Evolutionary conservation across 106 monocot genomes (phyloP).

Genomic region (Posidonia australis): DNA sequence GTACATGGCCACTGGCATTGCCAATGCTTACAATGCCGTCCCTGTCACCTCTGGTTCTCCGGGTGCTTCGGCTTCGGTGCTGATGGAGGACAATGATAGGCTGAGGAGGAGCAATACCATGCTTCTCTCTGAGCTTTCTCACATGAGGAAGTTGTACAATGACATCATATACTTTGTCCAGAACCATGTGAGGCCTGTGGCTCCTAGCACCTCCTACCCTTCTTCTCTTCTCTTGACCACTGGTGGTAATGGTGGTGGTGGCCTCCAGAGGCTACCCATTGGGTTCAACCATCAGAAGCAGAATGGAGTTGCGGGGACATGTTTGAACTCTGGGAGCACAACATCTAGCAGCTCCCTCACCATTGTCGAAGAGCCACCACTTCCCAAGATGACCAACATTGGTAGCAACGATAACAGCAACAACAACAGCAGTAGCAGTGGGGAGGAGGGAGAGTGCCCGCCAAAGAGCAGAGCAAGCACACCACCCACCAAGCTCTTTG

Average conservation of each 20-base stretch:
- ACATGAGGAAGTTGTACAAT: constrained; percentile 85
- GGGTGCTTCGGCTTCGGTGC: neutral
- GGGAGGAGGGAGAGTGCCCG: neutral
- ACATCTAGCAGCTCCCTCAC: constrained; percentile 95
- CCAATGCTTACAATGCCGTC: neutral
- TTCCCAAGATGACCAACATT: constrained; percentile 15
- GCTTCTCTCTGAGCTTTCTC: constrained; percentile 59
- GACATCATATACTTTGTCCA: constrained; percentile 94
- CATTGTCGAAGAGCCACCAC: constrained; percentile 59
- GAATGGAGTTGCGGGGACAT: neutral
- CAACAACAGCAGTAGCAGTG: neutral
- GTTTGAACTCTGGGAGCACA: constrained; percentile 46
- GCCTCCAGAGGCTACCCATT: neutral
- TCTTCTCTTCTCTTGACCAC: constrained; percentile 13
- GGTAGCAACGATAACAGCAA: neutral
- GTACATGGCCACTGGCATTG: neutral
- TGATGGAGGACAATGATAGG: constrained; percentile 86
- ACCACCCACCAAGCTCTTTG: constrained; percentile 11
- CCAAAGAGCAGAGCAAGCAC: neutral
- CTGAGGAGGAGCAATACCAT: constrained; percentile 62
- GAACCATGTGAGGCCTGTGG: constrained; percentile 79
- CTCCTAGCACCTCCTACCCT: constrained; percentile 33
- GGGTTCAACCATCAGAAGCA: neutral
- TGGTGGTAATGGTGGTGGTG: neutral
- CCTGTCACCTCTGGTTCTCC: neutral